Base-by-base conservation (phyloP, 139 green algal species). In the Chlamydomonas sp. region DNA sequence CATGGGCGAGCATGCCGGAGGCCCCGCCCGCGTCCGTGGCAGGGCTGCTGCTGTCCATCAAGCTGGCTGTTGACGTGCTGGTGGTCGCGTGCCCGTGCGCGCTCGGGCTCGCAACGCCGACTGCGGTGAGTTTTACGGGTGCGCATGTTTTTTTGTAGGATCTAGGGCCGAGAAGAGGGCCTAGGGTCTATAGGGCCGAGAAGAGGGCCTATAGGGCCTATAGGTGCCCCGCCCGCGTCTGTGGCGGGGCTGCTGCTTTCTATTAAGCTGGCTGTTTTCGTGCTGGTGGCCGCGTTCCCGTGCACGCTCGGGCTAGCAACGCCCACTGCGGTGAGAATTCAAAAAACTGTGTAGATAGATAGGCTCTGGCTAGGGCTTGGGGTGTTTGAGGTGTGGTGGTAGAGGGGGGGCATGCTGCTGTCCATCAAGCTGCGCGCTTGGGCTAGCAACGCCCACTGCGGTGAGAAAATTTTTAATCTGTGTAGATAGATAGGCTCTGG, bases 71-170 rank as follows among this genome's bases (percentile, higher is more conserved):
- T 20, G 88, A 96, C 58, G 93, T 98, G 63, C 79, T 98, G 65
- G 92, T 98, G 54, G 89, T 98, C 13, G 94, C 94, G 20, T 98
- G 94, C 77, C 94, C 94, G 13, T 98, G 94, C 72, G 93, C 94
- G 0, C 81, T 98, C 39, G 94, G 94, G n/a, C 78, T 98, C 5
- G 94, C 94, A 35, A 97, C 93, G 2, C 94, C 94, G 16, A 98
- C 93, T 13, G 92, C 92, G 22, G 62, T 50, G 43, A n/a, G 43
- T 50, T 50, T 50, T 10, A 50, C 43, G 10, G n/a, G n/a, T n/a
- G n/a, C n/a, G 10, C 43, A 16, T 50, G 43, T 50, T 50, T 50
- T 10, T 50, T n/a, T n/a, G n/a, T n/a, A n/a, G n/a, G n/a, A n/a
- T n/a, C n/a, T n/a, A n/a, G n/a, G n/a, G n/a, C n/a, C n/a, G n/a